Conservation (phyloP, 2,329 filamentous ascomycete species). For the Hypoxylon sp. region DNA sequence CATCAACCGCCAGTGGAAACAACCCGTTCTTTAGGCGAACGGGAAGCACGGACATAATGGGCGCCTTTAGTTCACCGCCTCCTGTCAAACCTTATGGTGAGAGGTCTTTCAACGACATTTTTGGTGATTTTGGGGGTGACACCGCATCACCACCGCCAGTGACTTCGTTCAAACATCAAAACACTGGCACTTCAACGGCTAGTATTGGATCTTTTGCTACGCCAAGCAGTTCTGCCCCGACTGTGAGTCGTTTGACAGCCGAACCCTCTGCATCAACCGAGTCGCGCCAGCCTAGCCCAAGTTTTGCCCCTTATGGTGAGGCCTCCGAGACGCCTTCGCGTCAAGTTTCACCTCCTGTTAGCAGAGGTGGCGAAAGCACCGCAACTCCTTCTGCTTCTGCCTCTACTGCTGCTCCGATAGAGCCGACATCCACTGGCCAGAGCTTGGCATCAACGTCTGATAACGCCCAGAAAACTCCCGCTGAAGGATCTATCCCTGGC, state of each 20-base stretch:
- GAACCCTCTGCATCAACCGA: slow-evolving; percentile 76
- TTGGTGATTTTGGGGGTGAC: slow-evolving; percentile 73
- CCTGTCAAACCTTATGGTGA: slow-evolving; percentile 65
- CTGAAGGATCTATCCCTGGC: slow-evolving; percentile 61
- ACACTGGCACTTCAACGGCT: slow-evolving; percentile 68
- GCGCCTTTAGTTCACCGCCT: slow-evolving; percentile 65
- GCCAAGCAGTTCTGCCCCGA: slow-evolving; percentile 71
- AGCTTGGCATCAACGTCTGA: slow-evolving; percentile 54
- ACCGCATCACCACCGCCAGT: slow-evolving; percentile 60
- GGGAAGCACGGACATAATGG: slow-evolving; percentile 71
- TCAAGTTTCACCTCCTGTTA: slow-evolving; percentile 79
- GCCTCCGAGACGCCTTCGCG: slow-evolving; percentile 81
- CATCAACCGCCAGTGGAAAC: slow-evolving; percentile 79
- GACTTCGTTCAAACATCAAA: slow-evolving; percentile 73
- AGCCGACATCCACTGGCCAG: slow-evolving; percentile 56
- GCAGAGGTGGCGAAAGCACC: slow-evolving; percentile 65
- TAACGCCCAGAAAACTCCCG: slow-evolving; percentile 49
- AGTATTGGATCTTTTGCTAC: slow-evolving; percentile 67
- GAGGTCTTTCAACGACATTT: slow-evolving; percentile 86
- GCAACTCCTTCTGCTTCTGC: slow-evolving; percentile 45
- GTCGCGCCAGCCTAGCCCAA: slow-evolving; percentile 82
- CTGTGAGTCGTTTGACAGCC: slow-evolving; percentile 71
- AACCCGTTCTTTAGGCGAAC: slow-evolving; percentile 93
- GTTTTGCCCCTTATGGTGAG: slow-evolving; percentile 77
- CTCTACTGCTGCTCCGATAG: slow-evolving; percentile 55